Base-by-base conservation (phyloP, 179 eudicot genomes). In the Beta corolliflora region DNA sequence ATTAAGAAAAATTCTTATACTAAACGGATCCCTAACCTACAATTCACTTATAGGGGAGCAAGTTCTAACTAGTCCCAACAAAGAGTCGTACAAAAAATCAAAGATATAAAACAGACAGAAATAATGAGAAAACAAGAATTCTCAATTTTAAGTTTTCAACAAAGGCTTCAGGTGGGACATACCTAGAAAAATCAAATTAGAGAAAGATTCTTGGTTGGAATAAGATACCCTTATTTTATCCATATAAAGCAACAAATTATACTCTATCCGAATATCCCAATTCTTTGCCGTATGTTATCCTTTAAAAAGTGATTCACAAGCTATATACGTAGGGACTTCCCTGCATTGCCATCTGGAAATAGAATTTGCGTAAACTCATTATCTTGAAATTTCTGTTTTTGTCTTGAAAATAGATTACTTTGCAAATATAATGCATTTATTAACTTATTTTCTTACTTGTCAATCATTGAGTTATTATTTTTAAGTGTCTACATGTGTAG, bases 221-320 rank as follows among this genome's bases (percentile, higher is more conserved):
- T 71, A 80, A 5, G 71, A 71, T 79, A 58, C 70, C 71, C 50
- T 16, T 14, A 16, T 66, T 80, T 46, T 46, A 72, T 9, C 31
- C 58, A 61, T 41, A 36, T 55, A 67, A 56, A 67, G n/a, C 54
- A 75, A 25, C 29, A 15, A 70, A 41, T 4, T 14, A 70, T 45
- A 71, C 44, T 45, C 48, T 77, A 61, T 52, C 53, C 71, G 41
- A 36, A 36, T 36, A 36, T 29, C 52, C 52, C 79, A 70, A 79
- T 29, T 56, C 55, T 69, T 65, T 53, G 21, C 13, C 70, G 18
- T 74, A 74, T 72, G 65, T 75, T 81, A 81, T 81, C 83, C 79
- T 75, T 44, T 10, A 12, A 75, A 55, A 67, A 66, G 79, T 66
- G 83, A 81, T 81, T 54, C 58, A 66, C 14, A 81, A 75, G 69